These are phyloP conservation scores for Hirschfeldia incana DNA, from an alignment of 345 rosid species.

Conservation along the genomic window DNA sequence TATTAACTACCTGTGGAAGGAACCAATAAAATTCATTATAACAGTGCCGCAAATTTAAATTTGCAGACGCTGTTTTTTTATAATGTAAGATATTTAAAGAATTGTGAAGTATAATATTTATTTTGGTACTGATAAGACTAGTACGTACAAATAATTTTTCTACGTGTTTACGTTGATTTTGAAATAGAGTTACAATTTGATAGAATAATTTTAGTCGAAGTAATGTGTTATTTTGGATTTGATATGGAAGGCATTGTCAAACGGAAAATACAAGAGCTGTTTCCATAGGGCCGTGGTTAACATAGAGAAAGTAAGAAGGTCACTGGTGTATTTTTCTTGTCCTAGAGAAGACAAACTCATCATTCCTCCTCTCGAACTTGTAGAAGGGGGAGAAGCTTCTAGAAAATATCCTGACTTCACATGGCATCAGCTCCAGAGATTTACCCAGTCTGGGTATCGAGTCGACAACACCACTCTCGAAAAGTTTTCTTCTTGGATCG, in stretches of 20 bases:
- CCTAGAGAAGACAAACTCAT: constrained; percentile 50
- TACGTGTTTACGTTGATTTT: background rate
- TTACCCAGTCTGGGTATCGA: constrained; percentile 46
- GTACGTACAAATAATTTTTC: background rate
- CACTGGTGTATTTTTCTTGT: constrained; percentile 49
- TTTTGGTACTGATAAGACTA: background rate
- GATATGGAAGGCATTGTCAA: constrained; percentile 50
- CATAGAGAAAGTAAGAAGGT: constrained; percentile 42
- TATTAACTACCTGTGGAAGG: background rate
- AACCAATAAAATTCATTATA: background rate
- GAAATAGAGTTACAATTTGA: background rate
- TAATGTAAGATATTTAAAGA: background rate
- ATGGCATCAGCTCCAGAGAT: constrained; percentile 43
- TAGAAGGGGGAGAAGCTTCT: constrained; percentile 6
- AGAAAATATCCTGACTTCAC: constrained; percentile 51
- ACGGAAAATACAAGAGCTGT: constrained; percentile 51
- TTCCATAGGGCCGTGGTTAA: constrained; percentile 54
- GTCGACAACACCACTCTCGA: constrained; percentile 40
- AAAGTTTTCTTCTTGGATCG: constrained; percentile 40
- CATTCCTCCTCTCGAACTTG: constrained; percentile 41
- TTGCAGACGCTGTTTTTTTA: background rate
- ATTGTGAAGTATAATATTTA: background rate
- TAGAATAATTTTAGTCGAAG: background rate
- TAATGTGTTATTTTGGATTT: background rate
- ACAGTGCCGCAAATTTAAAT: background rate